Percentiles rank a stretch among this genome's conserved stretches.
These are phyloP conservation scores for Ziziphus jujuba DNA, from an alignment of 306 rosid species.

Conservation along the genomic window DNA sequence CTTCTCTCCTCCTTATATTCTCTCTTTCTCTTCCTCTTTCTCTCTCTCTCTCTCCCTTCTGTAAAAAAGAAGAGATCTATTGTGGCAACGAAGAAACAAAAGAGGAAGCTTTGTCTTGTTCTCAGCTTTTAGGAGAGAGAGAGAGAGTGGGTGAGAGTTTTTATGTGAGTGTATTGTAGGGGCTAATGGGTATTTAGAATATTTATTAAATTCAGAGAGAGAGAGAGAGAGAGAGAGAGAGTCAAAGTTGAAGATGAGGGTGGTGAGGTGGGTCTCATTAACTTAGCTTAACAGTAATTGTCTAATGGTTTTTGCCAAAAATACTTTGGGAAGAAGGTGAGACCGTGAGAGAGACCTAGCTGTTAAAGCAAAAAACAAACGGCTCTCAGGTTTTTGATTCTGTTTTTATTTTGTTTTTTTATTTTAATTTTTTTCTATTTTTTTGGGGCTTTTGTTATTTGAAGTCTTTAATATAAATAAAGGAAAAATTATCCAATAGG, in stretches of 20 bases:
- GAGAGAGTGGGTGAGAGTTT: constrained; percentile 32
- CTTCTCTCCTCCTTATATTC: neutral
- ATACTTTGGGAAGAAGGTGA: too few species aligned
- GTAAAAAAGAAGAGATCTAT: constrained; percentile 33
- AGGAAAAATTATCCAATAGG: too few species aligned
- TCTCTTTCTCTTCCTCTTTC: neutral
- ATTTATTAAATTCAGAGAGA: constrained; percentile 36
- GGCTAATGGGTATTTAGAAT: constrained; percentile 20
- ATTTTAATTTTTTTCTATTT: too few species aligned
- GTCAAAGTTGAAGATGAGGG: constrained; percentile 10
- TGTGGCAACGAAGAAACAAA: constrained; percentile 15
- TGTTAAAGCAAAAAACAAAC: too few species aligned
- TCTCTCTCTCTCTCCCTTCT: neutral
- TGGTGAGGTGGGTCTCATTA: neutral
- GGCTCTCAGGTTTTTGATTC: too few species aligned
- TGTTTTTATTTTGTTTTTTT: too few species aligned
- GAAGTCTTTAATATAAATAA: too few species aligned
- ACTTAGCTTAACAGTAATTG: too few species aligned
- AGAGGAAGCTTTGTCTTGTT: constrained; percentile 39
- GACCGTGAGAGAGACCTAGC: too few species aligned
- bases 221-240: constrained; percentile 8
- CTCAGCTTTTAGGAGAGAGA: constrained; percentile 3
- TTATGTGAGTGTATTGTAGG: constrained; percentile 28
- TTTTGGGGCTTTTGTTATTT: too few species aligned
- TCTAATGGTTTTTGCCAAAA: too few species aligned